These are phyloP conservation scores for Macroventuria anomochaeta DNA, from an alignment of 2,329 filamentous ascomycete genomes.

Conservation along the genomic window DNA sequence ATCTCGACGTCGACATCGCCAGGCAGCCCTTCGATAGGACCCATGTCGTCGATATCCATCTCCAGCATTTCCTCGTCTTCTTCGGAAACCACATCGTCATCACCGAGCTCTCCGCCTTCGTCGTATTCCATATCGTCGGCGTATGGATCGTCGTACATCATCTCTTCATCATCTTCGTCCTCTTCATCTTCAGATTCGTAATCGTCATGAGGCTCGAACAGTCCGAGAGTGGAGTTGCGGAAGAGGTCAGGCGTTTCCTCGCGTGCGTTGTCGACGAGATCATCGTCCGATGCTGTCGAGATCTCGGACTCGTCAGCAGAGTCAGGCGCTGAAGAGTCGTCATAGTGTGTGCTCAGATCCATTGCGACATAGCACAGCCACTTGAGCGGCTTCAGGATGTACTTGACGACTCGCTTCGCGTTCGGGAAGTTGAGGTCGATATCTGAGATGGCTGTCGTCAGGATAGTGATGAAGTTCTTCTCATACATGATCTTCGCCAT, in stretches of 20 bases:
- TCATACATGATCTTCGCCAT: constrained; percentile 97
- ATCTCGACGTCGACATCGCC: constrained; percentile 81
- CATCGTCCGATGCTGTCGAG: constrained; percentile 86
- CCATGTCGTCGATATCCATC: constrained; percentile 81
- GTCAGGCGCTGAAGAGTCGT: constrained; percentile 70
- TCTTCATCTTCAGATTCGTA: constrained; percentile 73
- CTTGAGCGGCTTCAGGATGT: constrained; percentile 89
- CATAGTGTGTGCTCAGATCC: constrained; percentile 79
- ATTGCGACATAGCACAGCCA: constrained; percentile 87
- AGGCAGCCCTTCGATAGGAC: constrained; percentile 68
- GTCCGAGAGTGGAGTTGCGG: constrained; percentile 92
- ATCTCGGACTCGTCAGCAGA: constrained; percentile 83
- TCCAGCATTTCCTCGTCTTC: constrained; percentile 84
- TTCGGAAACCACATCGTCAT: constrained; percentile 79
- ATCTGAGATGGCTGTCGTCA: constrained; percentile 92
- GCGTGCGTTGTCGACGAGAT: constrained; percentile 77
- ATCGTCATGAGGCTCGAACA: constrained; percentile 85
- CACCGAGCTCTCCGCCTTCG: constrained; percentile 69
- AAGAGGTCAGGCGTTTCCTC: constrained; percentile 93
- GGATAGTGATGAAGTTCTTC: constrained; percentile 88
- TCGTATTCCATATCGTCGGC: constrained; percentile 93
- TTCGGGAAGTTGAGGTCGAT: constrained; percentile 94
- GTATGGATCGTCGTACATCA: constrained; percentile 89
- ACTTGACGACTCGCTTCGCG: constrained; percentile 93
- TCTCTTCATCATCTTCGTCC: constrained; percentile 67